Conservation (phyloP, 1,139 yeast species). For the Pichia sp. region DNA sequence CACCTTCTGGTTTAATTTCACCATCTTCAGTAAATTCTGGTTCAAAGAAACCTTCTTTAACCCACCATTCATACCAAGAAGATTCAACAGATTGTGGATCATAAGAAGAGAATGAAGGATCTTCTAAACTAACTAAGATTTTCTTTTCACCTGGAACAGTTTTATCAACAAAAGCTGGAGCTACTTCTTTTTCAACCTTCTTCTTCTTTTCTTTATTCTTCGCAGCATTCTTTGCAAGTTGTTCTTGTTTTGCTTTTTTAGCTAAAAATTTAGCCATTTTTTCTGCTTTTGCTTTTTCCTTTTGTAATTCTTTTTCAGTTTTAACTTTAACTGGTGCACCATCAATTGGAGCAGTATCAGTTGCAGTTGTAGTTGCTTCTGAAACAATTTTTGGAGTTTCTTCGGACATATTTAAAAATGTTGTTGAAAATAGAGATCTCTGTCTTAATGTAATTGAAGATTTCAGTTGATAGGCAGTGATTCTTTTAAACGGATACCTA, state of each 20-base stretch:
- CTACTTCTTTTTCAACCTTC: slow-evolving; percentile 67
- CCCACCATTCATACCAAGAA: slow-evolving; percentile 99
- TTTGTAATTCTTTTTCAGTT: slow-evolving; percentile 76
- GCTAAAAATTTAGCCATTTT: slow-evolving; percentile 92
- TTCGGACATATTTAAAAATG: slow-evolving; percentile 10
- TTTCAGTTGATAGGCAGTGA: slow-evolving; percentile 16
- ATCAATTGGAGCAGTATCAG: too few relatives aligned
- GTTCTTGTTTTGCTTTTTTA: slow-evolving; percentile 77
- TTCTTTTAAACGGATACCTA: slow-evolving; percentile 14
- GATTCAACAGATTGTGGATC: slow-evolving; percentile 90
- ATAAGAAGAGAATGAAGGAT: slow-evolving; percentile 90
- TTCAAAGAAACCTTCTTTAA: slow-evolving; percentile 74
- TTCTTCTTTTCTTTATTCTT: slow-evolving; percentile 45
- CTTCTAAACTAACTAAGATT: slow-evolving; percentile 74
- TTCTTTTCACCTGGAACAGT: slow-evolving; percentile 92
- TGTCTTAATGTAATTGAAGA: slow-evolving; percentile 9
- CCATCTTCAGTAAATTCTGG: slow-evolving; percentile 82
- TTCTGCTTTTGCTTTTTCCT: slow-evolving; percentile 95
- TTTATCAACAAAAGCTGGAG: slow-evolving; percentile 70
- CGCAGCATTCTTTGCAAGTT: slow-evolving; percentile 34
- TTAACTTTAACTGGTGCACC: slow-evolving; percentile 30
- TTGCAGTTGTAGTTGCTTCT: not conserved
- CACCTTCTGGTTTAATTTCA: slow-evolving; percentile 70
- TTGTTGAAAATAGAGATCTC: slow-evolving; percentile 12
- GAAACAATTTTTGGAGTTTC: slow-evolving; percentile 4